Evolutionary conservation across 352 stramenopile genomes (phyloP).

Genomic region (Pythium vanterpoolii): DNA sequence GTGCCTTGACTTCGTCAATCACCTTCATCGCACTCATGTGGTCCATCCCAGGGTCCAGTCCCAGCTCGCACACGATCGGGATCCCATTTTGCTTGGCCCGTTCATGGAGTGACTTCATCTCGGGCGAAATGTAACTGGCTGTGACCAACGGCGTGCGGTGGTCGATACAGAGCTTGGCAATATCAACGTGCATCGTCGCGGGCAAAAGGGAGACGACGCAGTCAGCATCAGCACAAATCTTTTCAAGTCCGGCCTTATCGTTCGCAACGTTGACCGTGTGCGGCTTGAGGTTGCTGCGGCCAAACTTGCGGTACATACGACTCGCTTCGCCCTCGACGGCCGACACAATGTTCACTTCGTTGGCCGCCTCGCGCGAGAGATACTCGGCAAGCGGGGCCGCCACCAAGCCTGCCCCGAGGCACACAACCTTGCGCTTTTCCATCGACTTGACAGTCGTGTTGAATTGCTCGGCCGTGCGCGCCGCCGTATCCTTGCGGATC

Average conservation of each 20-base stretch:
- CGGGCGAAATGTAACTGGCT: conserved; percentile 93
- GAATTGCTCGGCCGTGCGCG: conserved; percentile 19
- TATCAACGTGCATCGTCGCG: conserved; percentile 90
- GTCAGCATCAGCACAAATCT: conserved; percentile 78
- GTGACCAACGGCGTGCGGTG: conserved; percentile 90
- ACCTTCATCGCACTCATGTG: conserved; percentile 97
- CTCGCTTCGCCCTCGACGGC: conserved; percentile 69
- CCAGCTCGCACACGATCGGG: conserved; percentile 94
- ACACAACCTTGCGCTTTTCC: conserved; percentile 83
- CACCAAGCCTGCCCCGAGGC: conserved; percentile 84
- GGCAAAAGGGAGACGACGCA: conserved; percentile 94
- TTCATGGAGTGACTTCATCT: conserved; percentile 87
- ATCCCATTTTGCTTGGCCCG: conserved; percentile 78
- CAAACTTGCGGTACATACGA: conserved; percentile 65
- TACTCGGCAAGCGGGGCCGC: conserved; percentile 85
- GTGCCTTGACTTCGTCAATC: conserved; percentile 93
- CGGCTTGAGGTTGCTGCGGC: conserved; percentile 60
- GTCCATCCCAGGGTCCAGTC: conserved; percentile 95
- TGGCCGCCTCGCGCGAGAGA: conserved; percentile 63
- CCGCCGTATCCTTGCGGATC: conserved; percentile 58
- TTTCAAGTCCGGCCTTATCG: conserved; percentile 53
- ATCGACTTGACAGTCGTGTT: conserved; percentile 37
- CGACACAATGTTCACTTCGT: conserved; percentile 76
- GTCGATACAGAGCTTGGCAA: conserved; percentile 89
- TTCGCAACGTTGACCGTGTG: conserved; percentile 78